These are phyloP conservation scores for Viola pubescens DNA, from an alignment of 441 rosid species.

Conservation along the genomic window DNA sequence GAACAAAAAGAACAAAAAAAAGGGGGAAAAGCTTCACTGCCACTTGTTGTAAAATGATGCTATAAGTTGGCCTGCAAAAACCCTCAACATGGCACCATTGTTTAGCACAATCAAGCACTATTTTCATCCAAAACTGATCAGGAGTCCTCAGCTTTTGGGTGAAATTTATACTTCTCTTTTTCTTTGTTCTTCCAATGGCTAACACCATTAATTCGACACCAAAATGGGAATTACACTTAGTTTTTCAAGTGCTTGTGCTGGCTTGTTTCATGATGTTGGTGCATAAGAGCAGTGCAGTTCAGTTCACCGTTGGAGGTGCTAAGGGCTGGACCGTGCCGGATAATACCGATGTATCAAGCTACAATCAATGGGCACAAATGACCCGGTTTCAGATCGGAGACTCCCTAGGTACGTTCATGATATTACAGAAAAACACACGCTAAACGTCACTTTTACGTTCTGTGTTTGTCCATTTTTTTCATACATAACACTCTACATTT, in stretches of 20 bases:
- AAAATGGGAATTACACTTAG: conserved; percentile 13
- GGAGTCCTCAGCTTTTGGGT: background rate
- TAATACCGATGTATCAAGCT: conserved; percentile 22
- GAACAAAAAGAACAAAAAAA: conserved; percentile 26
- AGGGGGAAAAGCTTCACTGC: conserved; percentile 49
- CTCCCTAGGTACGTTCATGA: conserved; percentile 47
- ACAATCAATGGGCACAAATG: conserved; percentile 57
- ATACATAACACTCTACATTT: background rate
- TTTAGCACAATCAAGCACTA: conserved; percentile 11
- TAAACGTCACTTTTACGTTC: too few species aligned
- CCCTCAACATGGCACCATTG: conserved; percentile 21
- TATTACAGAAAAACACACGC: too few species aligned
- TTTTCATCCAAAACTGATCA: conserved; percentile 4
- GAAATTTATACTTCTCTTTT: background rate
- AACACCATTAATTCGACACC: conserved; percentile 5
- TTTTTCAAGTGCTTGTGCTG: conserved; percentile 29
- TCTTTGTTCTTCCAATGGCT: conserved; percentile 19
- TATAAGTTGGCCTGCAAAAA: conserved; percentile 50
- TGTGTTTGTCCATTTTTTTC: background rate
- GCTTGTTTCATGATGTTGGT: conserved; percentile 34
- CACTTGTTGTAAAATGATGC: conserved; percentile 34
- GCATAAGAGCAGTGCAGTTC: conserved; percentile 38
- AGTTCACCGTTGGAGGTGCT: conserved; percentile 50
- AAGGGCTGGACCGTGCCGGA: conserved; percentile 54
- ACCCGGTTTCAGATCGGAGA: conserved; percentile 67